Evolutionary conservation across 805 yeast species (phyloP), one percentile per base, ranked within the genome.

Genomic region (Ogataea glucozyma): DNA sequence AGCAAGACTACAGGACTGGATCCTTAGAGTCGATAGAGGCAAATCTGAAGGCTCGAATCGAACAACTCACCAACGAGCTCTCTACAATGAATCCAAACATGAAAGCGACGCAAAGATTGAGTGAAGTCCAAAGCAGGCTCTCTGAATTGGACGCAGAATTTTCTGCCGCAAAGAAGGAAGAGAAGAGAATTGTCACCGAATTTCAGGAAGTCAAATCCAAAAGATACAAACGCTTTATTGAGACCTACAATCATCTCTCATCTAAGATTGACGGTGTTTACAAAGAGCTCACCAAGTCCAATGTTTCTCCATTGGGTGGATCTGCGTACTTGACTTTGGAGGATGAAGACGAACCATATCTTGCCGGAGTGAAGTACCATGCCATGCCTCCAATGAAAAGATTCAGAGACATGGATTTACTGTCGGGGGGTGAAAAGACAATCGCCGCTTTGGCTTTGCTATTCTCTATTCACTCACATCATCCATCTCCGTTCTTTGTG

Each of bases 311-410:
- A 2, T 71, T 85, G 21, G 97, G 97, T 31, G 98, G 98, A 1
- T 82, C 93, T n/a, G 98, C 98, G 0, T 84, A 87, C 48, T 70
- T 93, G 44, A 83, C 91, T 0, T 65, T 89, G 26, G 96, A 88
- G 53, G 90, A 88, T 54, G 93, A 84, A 47, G 96, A 88, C 47
- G 96, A 87, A 53, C 97, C 98, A 3, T 93, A 83, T 56, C 63
- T 76, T 23, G 78, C 81, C 0, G 99, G 98, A 2, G 74, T 89
- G 33, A 85, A 81, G 53, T 93, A 88, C 55, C 93, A 88, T 62
- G 97, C 96, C 0, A 89, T 89, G 85, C 98, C 98, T 1, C 98
- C 98, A 8, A 76, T 86, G 79, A 93, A 93, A 57, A 73, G 97
- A 52, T 93, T 89, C 62, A 76, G 91, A 52, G 96, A 88, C 51